A percentile compares a stretch with the other conserved stretches of the same genome.
These are phyloP conservation scores for Botrytis hyacinthi DNA, from an alignment of 2,329 filamentous ascomycete genomes.

Conservation along the genomic window DNA sequence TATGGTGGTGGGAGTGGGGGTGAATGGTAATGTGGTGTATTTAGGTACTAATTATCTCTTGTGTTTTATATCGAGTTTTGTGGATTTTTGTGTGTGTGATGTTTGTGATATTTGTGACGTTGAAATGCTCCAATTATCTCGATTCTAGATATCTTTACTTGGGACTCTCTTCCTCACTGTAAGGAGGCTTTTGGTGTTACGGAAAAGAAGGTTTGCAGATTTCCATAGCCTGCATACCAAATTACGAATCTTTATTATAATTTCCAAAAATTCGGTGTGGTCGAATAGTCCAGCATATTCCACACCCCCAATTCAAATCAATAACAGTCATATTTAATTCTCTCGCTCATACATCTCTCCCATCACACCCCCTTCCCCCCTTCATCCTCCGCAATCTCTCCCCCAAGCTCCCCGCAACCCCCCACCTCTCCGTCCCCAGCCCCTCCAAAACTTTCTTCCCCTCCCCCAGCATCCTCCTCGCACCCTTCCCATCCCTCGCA, in stretches of 20 bases:
- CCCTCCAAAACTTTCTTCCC: slow-evolving; percentile 33
- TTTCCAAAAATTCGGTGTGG: too few species aligned
- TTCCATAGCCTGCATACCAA: too few species aligned
- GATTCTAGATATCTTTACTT: background rate
- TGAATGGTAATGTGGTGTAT: background rate
- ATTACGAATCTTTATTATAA: too few species aligned
- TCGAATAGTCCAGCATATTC: too few species aligned
- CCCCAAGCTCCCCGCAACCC: background rate
- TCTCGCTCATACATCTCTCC: too few species aligned
- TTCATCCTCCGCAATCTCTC: background rate
- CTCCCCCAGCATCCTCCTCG: slow-evolving; percentile 39
- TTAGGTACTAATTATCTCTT: background rate
- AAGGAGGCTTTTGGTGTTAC: too few species aligned
- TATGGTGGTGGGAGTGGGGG: too few species aligned
- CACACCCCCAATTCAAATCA: too few species aligned
- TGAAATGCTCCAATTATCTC: background rate
- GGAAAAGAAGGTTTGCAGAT: too few species aligned
- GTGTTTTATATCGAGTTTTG: background rate
- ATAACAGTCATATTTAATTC: too few species aligned
- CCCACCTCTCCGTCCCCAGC: background rate
- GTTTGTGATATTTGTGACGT: too few species aligned
- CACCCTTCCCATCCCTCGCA: slow-evolving; percentile 36
- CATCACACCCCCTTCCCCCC: background rate
- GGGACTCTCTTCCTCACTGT: rapidly evolving
- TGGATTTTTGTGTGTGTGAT: background rate